A percentile compares a stretch with the other conserved stretches of the same genome.
These are phyloP conservation scores for Kwoniella sp. DNA, from an alignment of 768 basidiomycete genomes.

Conservation along the genomic window DNA sequence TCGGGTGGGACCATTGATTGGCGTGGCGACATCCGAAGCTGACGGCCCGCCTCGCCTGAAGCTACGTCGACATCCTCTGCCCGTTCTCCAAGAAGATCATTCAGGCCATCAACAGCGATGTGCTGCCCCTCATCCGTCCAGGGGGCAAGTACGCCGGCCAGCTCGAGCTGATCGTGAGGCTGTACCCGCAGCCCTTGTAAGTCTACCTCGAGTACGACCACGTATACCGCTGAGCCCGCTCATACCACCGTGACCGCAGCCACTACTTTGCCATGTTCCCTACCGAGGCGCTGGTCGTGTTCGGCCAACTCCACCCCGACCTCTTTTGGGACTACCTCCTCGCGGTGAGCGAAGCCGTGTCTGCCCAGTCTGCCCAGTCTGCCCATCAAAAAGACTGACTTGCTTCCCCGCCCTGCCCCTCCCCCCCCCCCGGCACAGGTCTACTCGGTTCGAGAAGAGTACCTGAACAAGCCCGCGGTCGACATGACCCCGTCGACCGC, in stretches of 20 bases:
- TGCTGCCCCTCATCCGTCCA: constrained; percentile 34
- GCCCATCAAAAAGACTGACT: not conserved
- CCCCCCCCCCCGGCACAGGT: constrained; percentile 54
- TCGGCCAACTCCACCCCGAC: constrained; percentile 66
- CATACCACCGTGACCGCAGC: too few relatives aligned
- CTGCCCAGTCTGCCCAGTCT: not conserved
- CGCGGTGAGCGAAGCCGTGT: constrained; percentile 54
- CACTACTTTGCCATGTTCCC: constrained; percentile 57
- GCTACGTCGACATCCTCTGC: constrained; percentile 43
- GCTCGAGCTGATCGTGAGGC: constrained; percentile 57
- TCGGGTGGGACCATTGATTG: not conserved
- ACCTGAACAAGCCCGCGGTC: constrained; percentile 70
- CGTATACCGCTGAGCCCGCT: not conserved
- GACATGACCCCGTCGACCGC: constrained; percentile 66
- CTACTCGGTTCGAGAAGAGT: constrained; percentile 70
- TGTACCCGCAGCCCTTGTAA: constrained; percentile 50
- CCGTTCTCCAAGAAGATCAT: constrained; percentile 44
- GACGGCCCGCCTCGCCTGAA: constrained; percentile 2
- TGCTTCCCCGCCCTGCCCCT: not conserved
- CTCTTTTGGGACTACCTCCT: constrained; percentile 75
- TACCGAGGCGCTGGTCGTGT: constrained; percentile 78
- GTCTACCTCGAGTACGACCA: constrained; percentile 1
- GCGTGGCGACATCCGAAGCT: not conserved
- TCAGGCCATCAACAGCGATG: constrained; percentile 29
- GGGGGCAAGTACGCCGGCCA: constrained; percentile 61